phyloP scores from a whole-genome alignment of 1,284 basidiomycete species.

The Lentinula novae-zelandiae region DNA sequence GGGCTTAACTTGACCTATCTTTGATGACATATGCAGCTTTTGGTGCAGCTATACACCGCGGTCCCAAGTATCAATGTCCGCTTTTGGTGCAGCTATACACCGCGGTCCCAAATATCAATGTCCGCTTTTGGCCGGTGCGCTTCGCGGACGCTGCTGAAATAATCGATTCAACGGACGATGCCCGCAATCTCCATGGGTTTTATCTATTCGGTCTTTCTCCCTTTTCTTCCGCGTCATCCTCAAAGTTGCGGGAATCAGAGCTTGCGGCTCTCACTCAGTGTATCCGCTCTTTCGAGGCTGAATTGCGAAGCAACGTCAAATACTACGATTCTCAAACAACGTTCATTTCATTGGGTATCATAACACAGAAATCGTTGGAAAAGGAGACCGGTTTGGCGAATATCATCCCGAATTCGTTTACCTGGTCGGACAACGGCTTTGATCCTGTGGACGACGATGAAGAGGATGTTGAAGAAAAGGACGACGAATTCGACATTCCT shows the following conservation, averaged over 20 bases:
- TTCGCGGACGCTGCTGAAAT: slow-evolving; percentile 12
- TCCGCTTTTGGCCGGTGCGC: slow-evolving; percentile 20
- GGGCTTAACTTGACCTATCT: background rate
- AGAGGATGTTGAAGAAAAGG: background rate
- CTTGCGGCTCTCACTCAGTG: slow-evolving; percentile 5
- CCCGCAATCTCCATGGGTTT: slow-evolving; percentile 17
- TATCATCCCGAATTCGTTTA: slow-evolving; percentile 3
- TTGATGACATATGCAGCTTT: slow-evolving; percentile 15
- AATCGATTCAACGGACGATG: background rate
- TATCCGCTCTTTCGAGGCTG: slow-evolving; percentile 18
- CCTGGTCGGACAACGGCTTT: slow-evolving; percentile 18
- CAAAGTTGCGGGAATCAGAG: background rate
- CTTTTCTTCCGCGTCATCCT: background rate
- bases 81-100: slow-evolving; percentile 18
- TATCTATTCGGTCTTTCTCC: slow-evolving; percentile 19
- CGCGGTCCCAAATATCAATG: slow-evolving; percentile 10
- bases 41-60: slow-evolving; percentile 17
- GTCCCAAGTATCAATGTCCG: slow-evolving; percentile 14
- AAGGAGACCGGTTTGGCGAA: slow-evolving; percentile 5
- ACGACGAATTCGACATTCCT: background rate
- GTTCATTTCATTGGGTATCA: slow-evolving; percentile 15
- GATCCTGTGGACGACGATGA: slow-evolving; percentile 12
- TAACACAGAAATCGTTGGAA: slow-evolving; percentile 7
- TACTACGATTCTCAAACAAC: slow-evolving; percentile 19
- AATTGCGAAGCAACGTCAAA: slow-evolving; percentile 12